phyloP scores from a whole-genome alignment of 2,329 filamentous ascomycete species.

The Didymella exigua region DNA sequence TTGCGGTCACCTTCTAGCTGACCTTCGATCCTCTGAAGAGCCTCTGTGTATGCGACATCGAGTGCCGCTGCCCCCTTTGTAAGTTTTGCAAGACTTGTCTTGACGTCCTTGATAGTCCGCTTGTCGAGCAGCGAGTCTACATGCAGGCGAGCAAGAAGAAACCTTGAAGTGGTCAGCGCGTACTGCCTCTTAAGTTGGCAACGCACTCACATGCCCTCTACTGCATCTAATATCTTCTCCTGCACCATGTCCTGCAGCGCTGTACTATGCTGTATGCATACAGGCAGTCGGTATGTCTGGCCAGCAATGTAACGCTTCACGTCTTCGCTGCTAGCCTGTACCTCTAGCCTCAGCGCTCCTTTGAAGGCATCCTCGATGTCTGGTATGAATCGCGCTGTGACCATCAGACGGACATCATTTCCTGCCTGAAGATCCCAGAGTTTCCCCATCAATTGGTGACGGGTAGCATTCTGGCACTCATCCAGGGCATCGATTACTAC shows the following conservation, averaged over 20 bases:
- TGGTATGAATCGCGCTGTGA: constrained; percentile 26
- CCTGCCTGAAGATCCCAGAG: constrained; percentile 4
- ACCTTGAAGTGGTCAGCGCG: constrained; percentile 12
- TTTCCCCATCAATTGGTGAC: constrained; percentile 2
- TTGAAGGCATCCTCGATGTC: constrained; percentile 22
- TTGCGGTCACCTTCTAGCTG: constrained; percentile 42
- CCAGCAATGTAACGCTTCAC: constrained; percentile 25
- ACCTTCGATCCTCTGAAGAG: constrained; percentile 52
- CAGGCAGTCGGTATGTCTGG: constrained; percentile 22
- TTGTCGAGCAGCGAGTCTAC: constrained; percentile 44
- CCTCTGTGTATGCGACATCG: constrained; percentile 50
- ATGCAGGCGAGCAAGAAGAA: constrained; percentile 49
- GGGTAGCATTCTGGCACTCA: constrained; percentile 31
- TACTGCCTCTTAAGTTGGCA: neutral
- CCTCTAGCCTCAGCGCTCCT: constrained; percentile 17
- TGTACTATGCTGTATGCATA: constrained; percentile 18
- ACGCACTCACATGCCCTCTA: constrained; percentile 30
- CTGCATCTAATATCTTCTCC: constrained; percentile 24
- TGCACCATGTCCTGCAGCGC: constrained; percentile 22
- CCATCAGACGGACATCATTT: constrained; percentile 11
- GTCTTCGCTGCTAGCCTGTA: constrained; percentile 29
- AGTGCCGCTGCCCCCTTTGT: constrained; percentile 40
- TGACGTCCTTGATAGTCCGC: constrained; percentile 42
- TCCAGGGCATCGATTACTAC: constrained; percentile 45
- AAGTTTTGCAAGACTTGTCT: constrained; percentile 39